phyloP scores from a whole-genome alignment of 2,329 filamentous ascomycete genomes.

The Mycosphaerella arachidis region DNA sequence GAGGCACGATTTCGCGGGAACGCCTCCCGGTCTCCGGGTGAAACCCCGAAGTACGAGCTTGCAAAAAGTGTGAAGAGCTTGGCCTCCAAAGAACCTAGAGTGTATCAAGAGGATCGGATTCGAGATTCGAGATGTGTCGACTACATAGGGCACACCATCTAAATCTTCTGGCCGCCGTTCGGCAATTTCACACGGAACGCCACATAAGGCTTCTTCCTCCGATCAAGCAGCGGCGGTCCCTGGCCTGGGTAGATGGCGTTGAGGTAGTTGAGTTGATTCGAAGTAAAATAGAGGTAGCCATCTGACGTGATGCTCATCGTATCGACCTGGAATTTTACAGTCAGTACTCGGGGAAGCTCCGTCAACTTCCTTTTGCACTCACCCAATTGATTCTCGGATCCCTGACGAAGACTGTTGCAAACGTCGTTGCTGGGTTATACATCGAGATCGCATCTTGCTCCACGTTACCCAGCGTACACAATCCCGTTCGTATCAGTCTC shows the following conservation, averaged over 20 bases:
- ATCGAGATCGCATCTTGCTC: constrained; percentile 46
- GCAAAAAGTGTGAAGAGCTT: too few species aligned
- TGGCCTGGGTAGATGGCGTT: constrained; percentile 19
- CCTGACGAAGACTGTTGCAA: constrained; percentile 39
- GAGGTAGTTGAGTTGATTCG: constrained; percentile 19
- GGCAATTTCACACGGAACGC: constrained; percentile 17
- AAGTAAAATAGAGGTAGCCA: constrained; percentile 48
- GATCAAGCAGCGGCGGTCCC: constrained; percentile 14
- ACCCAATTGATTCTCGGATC: constrained; percentile 47
- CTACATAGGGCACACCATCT: neutral
- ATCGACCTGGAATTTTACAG: constrained; percentile 28
- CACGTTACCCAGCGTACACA: constrained; percentile 46
- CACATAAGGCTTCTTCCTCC: constrained; percentile 18
- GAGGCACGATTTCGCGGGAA: too few species aligned
- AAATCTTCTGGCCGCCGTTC: constrained; percentile 15
- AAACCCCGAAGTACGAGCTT: too few species aligned
- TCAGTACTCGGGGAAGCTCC: neutral
- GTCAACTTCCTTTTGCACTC: neutral
- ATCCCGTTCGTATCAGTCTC: constrained; percentile 47
- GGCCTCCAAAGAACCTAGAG: too few species aligned
- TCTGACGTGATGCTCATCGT: constrained; percentile 35
- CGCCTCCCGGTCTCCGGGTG: too few species aligned
- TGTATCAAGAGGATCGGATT: too few species aligned
- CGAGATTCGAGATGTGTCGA: neutral
- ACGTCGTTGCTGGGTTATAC: constrained; percentile 42